phyloP scores from a whole-genome alignment of 345 rosid genomes.

The Cardamine chenopodiifolia region DNA sequence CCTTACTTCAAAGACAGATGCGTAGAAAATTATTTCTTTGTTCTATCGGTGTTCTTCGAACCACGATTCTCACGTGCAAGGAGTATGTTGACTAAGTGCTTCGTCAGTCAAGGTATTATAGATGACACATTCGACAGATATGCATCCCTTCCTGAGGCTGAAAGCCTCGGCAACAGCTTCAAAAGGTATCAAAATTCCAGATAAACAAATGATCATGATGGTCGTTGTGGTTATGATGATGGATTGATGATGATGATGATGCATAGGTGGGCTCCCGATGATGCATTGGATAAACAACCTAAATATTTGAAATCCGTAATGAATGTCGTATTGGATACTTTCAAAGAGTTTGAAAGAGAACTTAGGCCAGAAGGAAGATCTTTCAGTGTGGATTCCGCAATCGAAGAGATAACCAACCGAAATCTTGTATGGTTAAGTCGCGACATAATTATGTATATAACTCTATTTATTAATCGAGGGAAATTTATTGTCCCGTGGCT shows the following conservation, averaged over 20 bases:
- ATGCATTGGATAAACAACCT: not conserved
- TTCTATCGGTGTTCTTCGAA: not conserved
- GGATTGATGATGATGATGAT: not conserved
- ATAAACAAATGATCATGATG: not conserved
- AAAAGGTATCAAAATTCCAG: not conserved
- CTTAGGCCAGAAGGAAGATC: not conserved
- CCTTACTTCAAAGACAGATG: conserved; percentile 26
- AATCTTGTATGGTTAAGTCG: not conserved
- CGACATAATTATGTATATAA: not conserved
- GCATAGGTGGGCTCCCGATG: not conserved
- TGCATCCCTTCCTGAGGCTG: conserved; percentile 9
- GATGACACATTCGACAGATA: conserved; percentile 36
- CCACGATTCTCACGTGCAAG: conserved; percentile 22
- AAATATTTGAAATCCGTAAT: not conserved
- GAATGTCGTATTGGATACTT: not conserved
- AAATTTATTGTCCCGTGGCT: not conserved
- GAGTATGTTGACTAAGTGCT: conserved; percentile 9
- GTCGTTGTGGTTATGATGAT: not conserved
- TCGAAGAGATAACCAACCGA: not conserved
- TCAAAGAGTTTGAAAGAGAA: not conserved
- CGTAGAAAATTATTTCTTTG: not conserved
- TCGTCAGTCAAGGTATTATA: not conserved
- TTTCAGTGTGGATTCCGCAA: not conserved
- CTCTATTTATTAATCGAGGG: not conserved
- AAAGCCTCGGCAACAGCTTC: conserved; percentile 6